Percentiles rank a stretch among this genome's conserved stretches.
Evolutionary conservation across 83 land plant genomes (phyloP).

Genomic region (Diphasiastrum complanatum): DNA sequence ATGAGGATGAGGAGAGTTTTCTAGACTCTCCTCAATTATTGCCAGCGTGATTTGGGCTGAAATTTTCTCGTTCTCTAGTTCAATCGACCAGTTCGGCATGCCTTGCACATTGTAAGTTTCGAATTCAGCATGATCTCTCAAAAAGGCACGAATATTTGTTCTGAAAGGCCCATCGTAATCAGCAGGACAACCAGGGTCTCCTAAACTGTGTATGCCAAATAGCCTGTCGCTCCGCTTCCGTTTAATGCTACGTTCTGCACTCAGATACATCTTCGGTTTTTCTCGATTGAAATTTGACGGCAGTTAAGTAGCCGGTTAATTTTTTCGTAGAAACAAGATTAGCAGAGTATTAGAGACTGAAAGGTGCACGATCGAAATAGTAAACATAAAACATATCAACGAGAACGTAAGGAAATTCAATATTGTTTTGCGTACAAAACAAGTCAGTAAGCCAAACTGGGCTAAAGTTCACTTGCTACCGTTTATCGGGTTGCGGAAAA

Average conservation of each 20-base stretch:
- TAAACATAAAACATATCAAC: too few species aligned
- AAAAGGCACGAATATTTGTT: slow-evolving; percentile 56
- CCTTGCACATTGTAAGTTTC: slow-evolving; percentile 39
- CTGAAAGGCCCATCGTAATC: slow-evolving; percentile 7
- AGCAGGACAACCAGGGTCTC: slow-evolving; percentile 1
- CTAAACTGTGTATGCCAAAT: not conserved
- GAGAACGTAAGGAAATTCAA: too few species aligned
- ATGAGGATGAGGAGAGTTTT: slow-evolving; percentile 40
- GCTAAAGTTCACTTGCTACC: too few species aligned
- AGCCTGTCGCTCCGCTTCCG: not conserved
- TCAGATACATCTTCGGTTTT: not conserved
- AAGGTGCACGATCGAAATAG: too few species aligned
- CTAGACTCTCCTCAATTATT: slow-evolving; percentile 60
- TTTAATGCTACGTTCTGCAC: not conserved
- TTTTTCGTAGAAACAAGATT: too few species aligned
- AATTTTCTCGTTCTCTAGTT: slow-evolving; percentile 45
- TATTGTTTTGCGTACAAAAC: too few species aligned
- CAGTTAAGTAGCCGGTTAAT: too few species aligned
- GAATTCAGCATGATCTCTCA: slow-evolving; percentile 44
- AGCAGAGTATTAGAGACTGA: too few species aligned
- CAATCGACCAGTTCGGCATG: slow-evolving; percentile 61
- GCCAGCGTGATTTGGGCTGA: slow-evolving; percentile 45
- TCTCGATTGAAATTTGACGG: too few species aligned
- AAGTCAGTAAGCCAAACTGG: too few species aligned
- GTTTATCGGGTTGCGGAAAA: too few species aligned